These are phyloP conservation scores for Madurella mycetomatis DNA, from an alignment of 2,329 filamentous ascomycete species.

Conservation along the genomic window DNA sequence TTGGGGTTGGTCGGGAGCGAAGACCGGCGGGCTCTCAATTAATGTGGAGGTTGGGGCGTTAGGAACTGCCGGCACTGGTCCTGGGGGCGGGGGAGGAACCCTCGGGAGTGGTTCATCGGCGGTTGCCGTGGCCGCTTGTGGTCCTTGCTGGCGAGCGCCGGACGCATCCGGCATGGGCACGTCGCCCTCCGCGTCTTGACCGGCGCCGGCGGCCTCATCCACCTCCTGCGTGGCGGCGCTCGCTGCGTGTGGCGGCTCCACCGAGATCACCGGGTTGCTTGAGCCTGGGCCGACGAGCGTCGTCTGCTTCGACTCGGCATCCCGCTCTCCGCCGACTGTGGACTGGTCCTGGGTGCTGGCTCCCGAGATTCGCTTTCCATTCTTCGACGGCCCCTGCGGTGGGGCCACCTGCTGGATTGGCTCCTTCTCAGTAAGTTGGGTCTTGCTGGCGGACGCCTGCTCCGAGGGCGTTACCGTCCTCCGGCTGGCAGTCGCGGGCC, in stretches of 20 bases:
- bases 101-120: slow-evolving; percentile 37
- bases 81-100: slow-evolving; percentile 46
- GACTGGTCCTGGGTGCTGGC: slow-evolving; percentile 46
- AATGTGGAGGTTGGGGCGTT: slow-evolving; percentile 34
- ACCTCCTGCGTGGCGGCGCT: slow-evolving; percentile 23
- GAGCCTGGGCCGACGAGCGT: slow-evolving; percentile 31
- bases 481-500: slow-evolving; percentile 52
- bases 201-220: slow-evolving; percentile 21
- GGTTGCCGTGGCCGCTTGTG: slow-evolving; percentile 32
- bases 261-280: slow-evolving; percentile 37
- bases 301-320: slow-evolving; percentile 45
- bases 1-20: slow-evolving; percentile 47
- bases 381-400: slow-evolving; percentile 34
- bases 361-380: slow-evolving; percentile 42
- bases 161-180: slow-evolving; percentile 61
- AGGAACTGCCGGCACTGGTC: slow-evolving; percentile 37
- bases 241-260: slow-evolving; percentile 36
- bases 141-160: slow-evolving; percentile 45
- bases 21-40: slow-evolving; percentile 38
- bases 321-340: slow-evolving; percentile 35
- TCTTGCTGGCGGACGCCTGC: slow-evolving; percentile 39
- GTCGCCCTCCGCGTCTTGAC: slow-evolving; percentile 54
- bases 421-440: slow-evolving; percentile 49
- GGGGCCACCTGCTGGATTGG: slow-evolving; percentile 32
- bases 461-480: slow-evolving; percentile 51